Base-by-base conservation (phyloP, 768 basidiomycete genomes). In the Lentinula aciculospora region DNA sequence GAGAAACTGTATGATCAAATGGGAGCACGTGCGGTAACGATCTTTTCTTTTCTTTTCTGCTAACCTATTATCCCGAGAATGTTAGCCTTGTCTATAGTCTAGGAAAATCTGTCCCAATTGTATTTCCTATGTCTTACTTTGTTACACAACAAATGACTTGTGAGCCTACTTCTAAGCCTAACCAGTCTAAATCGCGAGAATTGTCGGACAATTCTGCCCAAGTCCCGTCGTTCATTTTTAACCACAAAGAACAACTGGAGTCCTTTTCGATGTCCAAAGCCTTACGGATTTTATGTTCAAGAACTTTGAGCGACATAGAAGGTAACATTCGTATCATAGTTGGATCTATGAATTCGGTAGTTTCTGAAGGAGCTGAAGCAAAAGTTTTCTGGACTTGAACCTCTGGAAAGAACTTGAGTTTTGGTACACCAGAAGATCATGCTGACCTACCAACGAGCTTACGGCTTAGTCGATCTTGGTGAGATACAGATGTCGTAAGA, bases 221-320 rank as follows among this genome's bases (percentile, higher is more conserved):
- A 2, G 68, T 56, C 29, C 75, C 75, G 63, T 85, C 79, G 19
- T 70, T 67, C 75, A 88, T 77, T 44, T 71, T 72, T 42, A 86
- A 67, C 83, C 85, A 90, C 31, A 91, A 63, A 47, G 65, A 65
- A 19, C 84, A 63, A 15, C 67, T 68, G 34, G 65, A 68, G 36
- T 67, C 66, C 51, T 72, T 66, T 7, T 68, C 61, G 58, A 68
- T 66, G 58, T 70, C 76, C 60, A 74, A 39, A 3, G 72, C 66
- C 65, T 89, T 92, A 39, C 77, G 72, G 45, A 86, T 65, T 65
- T 89, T 93, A 57, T 80, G 68, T 48, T 85, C 81, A 56, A 94
- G 74, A n/a, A 75, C 69, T 39, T 78, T 80, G 23, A 92, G 65
- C 15, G 82, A 73, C 86, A 92, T 89, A 3, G 79, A 83, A 44